A percentile compares a stretch with the other conserved stretches of the same genome.
Evolutionary conservation across 169 alveolate genomes (phyloP).

Genomic region (Eimeria falciformis): DNA sequence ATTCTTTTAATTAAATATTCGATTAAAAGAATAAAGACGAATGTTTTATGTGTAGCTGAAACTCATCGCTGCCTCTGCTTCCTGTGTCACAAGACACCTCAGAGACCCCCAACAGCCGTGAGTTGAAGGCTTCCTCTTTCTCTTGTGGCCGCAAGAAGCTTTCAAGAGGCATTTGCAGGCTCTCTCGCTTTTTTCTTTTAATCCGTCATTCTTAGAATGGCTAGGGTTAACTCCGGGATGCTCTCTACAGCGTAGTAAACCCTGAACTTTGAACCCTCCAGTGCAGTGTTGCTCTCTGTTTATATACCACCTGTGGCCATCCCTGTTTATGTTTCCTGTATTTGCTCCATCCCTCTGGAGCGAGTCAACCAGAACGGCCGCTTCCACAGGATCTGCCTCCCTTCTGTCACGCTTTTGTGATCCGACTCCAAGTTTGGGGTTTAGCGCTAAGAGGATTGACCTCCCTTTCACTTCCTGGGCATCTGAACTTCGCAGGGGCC

Average conservation of each 20-base stretch:
- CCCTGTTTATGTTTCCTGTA: neutral
- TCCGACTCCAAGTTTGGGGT: neutral
- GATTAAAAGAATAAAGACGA: no score
- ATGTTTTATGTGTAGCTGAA: no score
- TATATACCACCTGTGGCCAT: neutral
- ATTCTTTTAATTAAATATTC: no score
- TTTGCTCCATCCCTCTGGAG: neutral
- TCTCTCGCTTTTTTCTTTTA: neutral
- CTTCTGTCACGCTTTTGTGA: neutral
- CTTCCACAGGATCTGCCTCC: neutral
- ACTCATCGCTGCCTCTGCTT: no score
- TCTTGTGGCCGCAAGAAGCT: no score
- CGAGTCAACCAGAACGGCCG: neutral
- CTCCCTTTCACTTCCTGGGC: neutral
- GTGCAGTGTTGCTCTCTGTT: no score
- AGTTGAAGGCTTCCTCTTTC: no score
- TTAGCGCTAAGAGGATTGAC: neutral
- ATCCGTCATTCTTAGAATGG: neutral
- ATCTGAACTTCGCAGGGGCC: neutral
- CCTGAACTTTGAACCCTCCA: neutral
- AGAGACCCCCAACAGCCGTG: neutral
- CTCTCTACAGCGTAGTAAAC: neutral
- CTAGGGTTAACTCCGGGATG: neutral
- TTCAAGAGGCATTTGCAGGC: neutral
- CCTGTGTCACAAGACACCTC: no score